Base-by-base conservation (phyloP, 2,329 filamentous ascomycete species). In the Monilinia vaccinii-corymbosi region DNA sequence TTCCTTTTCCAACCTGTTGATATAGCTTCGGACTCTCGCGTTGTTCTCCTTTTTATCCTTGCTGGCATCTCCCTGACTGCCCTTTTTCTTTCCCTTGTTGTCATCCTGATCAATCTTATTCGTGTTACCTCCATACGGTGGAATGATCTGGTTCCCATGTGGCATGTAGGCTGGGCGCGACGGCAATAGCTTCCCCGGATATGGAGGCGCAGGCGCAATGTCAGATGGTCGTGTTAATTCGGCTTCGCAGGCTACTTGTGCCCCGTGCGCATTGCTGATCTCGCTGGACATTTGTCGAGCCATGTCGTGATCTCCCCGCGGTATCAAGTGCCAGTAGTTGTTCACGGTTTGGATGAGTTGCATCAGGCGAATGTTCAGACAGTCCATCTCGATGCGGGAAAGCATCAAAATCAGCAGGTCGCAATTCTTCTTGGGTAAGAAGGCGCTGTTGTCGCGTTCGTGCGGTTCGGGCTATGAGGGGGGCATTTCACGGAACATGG, bases 151-250 rank as follows among this genome's bases (percentile, higher is more conserved):
- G 10, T 36, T 18, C 14, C 57, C 57, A 55, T 60, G 55, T 25
- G 57, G 57, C n/a, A 31, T 46, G n/a, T 55, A 60, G 2, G 32
- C 31, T 8, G 50, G 49, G 2, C 31, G 28, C 1, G 48, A 49
- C 9, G 49, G 57, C 28, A 60, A 18, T 14, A 16, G 38, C n/a
- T 46, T 55, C 13, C 58, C 61, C 32, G 58, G 58, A 13, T 38
- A 58, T 50, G 61, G 53, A 50, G 57, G 53, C n/a, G 56, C 42
- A 10, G 62, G 40, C 21, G 60, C 46, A 32, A 52, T 60, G 32
- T 60, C 58, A 34, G 51, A 56, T 28, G 48, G 28, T 31, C 53
- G 32, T 42, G 40, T 48, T 6, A 60, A 34, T 44, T 61, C 46
- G 0, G 55, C 59, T 10, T 60, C 53, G 13, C 48, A 56, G n/a